phyloP scores from a whole-genome alignment of 2,329 filamentous ascomycete genomes.

The Fusarium sacchari region DNA sequence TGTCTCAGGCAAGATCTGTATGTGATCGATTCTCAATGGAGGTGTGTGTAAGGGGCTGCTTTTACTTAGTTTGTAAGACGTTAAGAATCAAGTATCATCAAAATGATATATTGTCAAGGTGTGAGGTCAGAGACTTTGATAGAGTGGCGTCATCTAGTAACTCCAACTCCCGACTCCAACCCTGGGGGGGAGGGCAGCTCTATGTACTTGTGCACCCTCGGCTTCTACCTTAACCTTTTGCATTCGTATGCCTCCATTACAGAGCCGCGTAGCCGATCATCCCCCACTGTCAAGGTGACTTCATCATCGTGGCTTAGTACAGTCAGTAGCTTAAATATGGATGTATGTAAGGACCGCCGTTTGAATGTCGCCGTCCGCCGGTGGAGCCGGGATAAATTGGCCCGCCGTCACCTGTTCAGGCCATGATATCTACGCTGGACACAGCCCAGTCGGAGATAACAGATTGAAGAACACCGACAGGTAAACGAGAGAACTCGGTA shows the following conservation, averaged over 20 bases:
- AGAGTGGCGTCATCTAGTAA: conserved; percentile 26
- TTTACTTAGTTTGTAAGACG: background rate
- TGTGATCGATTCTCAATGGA: background rate
- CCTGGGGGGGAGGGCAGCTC: background rate
- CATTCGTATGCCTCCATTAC: conserved; percentile 15
- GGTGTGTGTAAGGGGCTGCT: background rate
- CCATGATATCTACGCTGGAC: background rate
- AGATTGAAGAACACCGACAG: background rate
- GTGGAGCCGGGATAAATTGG: conserved; percentile 4
- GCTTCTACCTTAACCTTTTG: background rate
- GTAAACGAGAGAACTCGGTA: background rate
- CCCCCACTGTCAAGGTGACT: conserved; percentile 26
- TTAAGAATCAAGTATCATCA: background rate
- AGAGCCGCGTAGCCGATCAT: conserved; percentile 22
- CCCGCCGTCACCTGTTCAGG: background rate
- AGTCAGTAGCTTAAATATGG: conserved; percentile 16
- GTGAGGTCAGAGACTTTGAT: conserved; percentile 28
- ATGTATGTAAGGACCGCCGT: conserved; percentile 3
- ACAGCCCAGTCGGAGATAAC: background rate
- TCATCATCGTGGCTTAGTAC: conserved; percentile 37
- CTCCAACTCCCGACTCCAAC: background rate
- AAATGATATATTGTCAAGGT: background rate
- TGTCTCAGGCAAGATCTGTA: background rate
- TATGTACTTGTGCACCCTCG: conserved; percentile 26
- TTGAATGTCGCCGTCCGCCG: conserved; percentile 6